These are phyloP conservation scores for Aspergillus bertholletiae DNA, from an alignment of 495 filamentous ascomycete species.

Conservation along the genomic window DNA sequence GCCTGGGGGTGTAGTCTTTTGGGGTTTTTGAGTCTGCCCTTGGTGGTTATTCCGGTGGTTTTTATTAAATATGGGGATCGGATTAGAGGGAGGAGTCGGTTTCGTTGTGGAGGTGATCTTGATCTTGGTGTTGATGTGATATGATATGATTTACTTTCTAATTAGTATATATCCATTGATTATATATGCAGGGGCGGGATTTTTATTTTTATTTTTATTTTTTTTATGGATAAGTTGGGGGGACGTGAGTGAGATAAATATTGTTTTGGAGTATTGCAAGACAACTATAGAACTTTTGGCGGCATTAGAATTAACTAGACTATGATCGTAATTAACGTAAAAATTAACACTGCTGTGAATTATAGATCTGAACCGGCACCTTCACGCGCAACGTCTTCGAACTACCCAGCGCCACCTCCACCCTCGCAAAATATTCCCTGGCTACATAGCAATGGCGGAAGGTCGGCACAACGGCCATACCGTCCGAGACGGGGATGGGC, in stretches of 20 bases:
- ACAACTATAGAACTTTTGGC: too few relatives aligned
- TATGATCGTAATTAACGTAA: too few relatives aligned
- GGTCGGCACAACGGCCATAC: background rate
- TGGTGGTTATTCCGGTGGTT: slow-evolving; percentile 29
- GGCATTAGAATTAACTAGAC: too few relatives aligned
- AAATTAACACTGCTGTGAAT: background rate
- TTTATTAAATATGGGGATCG: slow-evolving; percentile 8
- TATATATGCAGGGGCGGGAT: too few relatives aligned
- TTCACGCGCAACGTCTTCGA: background rate
- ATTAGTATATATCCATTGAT: too few relatives aligned
- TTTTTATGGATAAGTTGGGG: too few relatives aligned
- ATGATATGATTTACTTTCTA: too few relatives aligned
- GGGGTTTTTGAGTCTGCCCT: slow-evolving; percentile 32
- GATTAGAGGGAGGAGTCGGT: background rate
- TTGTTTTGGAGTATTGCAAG: too few relatives aligned
- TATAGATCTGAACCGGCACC: background rate
- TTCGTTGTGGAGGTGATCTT: background rate
- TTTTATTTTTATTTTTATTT: too few relatives aligned
- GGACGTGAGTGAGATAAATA: too few relatives aligned
- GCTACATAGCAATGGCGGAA: background rate
- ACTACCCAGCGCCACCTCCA: background rate
- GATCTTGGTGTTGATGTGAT: too few relatives aligned
- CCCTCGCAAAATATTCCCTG: background rate
- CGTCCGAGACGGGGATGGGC: background rate
- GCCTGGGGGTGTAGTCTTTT: slow-evolving; percentile 33